These are phyloP conservation scores for Solanum chacoense DNA, from an alignment of 305 asterid genomes.

Conservation along the genomic window DNA sequence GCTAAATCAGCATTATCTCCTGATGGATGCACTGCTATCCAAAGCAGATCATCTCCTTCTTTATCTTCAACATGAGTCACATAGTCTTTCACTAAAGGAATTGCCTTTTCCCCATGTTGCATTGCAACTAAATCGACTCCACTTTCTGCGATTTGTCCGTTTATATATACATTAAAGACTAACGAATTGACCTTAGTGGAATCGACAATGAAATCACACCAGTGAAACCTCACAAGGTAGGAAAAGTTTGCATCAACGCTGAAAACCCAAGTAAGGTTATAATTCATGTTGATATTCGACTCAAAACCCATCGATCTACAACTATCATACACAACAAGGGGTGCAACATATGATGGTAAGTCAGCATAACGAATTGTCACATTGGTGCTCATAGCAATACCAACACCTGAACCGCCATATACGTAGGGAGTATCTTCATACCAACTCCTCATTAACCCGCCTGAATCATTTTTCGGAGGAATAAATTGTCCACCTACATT, in stretches of 20 bases:
- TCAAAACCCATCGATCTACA: constrained; percentile 57
- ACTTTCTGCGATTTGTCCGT: constrained; percentile 45
- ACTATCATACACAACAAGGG: constrained; percentile 42
- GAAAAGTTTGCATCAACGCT: constrained; percentile 60
- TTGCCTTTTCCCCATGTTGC: constrained; percentile 19
- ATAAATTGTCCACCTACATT: constrained; percentile 72
- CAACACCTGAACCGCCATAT: constrained; percentile 26
- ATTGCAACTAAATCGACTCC: constrained; percentile 30
- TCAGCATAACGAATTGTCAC: constrained; percentile 22
- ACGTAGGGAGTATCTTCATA: constrained; percentile 66
- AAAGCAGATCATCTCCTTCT: constrained; percentile 23
- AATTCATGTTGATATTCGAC: constrained; percentile 23
- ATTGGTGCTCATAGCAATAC: constrained; percentile 28
- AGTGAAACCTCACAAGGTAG: constrained; percentile 71
- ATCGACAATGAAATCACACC: constrained; percentile 62
- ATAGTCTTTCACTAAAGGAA: constrained; percentile 46
- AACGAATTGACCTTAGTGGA: constrained; percentile 40
- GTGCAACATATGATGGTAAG: constrained; percentile 44
- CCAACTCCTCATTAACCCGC: constrained; percentile 75
- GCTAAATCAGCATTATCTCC: constrained; percentile 17
- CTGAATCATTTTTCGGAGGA: constrained; percentile 49
- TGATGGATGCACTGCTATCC: constrained; percentile 54
- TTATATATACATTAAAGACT: constrained; percentile 45
- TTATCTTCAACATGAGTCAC: constrained; percentile 29
- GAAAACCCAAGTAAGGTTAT: constrained; percentile 72